Evolutionary conservation across 768 basidiomycete genomes (phyloP), one percentile per base, ranked within the genome.

Genomic region (Cubamyces sp.): DNA sequence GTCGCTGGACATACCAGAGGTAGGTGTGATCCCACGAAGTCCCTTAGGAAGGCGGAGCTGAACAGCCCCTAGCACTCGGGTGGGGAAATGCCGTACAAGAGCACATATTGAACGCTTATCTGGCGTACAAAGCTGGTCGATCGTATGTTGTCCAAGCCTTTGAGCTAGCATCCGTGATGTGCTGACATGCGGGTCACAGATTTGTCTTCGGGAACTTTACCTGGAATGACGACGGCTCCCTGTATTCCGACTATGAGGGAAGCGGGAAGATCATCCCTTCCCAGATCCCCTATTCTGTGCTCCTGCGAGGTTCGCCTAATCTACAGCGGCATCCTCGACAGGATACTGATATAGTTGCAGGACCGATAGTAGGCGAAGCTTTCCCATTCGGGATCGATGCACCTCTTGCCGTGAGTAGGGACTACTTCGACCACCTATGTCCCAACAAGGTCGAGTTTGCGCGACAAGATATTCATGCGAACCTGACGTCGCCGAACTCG

Each of bases 141-240:
- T 69, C 78, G 78, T 79, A 47, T 53, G 77, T 73, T 21, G 15
- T 15, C 18, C 2, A 28, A 3, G 16, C 18, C 11, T 4, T 19
- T 19, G 6, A 25, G 12, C 15, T 12, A n/a, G n/a, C n/a, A 3
- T 58, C 34, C 1, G 41, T 23, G 7, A 5, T n/a, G 6, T 40
- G 5, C 40, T 25, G 9, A 25, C 34, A 5, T 12, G 4, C 42
- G 43, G 1, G 18, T 1, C 15, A 14, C 52, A 79, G 78, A 23
- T 78, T 72, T 37, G 85, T 86, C 3, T 85, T 84, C 64, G 78
- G 84, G 59, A 82, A 86, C 54, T 85, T 82, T 61, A 82, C 82
- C 0, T 86, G 84, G 85, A 70, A 76, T 9, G 71, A 71, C 2
- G 75, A 79, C 14, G 75, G 75, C 0, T 71, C 74, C 2, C 78